phyloP scores from a whole-genome alignment of 148 eudicot genomes.

The Chenopodium suecicum region DNA sequence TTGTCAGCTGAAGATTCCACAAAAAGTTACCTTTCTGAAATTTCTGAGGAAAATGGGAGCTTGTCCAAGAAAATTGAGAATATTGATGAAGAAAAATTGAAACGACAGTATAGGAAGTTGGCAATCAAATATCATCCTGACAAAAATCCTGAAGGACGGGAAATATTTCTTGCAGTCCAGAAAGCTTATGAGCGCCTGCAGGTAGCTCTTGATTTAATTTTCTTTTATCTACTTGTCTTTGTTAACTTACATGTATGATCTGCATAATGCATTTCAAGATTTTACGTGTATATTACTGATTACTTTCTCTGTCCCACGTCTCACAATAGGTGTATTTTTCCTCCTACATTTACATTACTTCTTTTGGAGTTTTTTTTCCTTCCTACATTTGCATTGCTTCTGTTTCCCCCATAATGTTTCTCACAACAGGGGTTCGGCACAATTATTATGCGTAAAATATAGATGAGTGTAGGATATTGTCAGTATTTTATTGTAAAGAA shows the following conservation, averaged over 20 bases:
- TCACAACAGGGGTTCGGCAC: too few relatives aligned
- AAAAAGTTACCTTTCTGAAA: constrained; percentile 39
- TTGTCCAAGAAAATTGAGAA: constrained; percentile 80
- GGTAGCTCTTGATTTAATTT: constrained; percentile 40
- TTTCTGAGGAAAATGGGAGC: constrained; percentile 55
- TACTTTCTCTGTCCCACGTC: neutral
- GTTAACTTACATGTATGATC: constrained; percentile 6
- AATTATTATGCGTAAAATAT: too few relatives aligned
- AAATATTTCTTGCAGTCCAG: constrained; percentile 95
- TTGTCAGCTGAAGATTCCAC: constrained; percentile 62
- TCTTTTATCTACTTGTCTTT: neutral
- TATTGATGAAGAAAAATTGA: constrained; percentile 97
- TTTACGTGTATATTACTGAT: neutral
- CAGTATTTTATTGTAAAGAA: too few relatives aligned
- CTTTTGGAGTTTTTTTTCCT: too few relatives aligned
- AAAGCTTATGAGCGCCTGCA: constrained; percentile 98
- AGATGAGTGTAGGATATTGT: too few relatives aligned
- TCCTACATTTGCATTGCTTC: too few relatives aligned
- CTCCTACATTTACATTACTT: too few relatives aligned
- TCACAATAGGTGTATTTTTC: too few relatives aligned
- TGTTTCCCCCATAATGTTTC: too few relatives aligned
- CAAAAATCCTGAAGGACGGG: constrained; percentile 99
- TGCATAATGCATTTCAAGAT: neutral
- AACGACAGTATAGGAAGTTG: constrained; percentile 92
- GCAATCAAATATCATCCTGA: constrained; percentile 99